phyloP scores from a whole-genome alignment of 2,329 filamentous ascomycete genomes.

The Venturia effusa region DNA sequence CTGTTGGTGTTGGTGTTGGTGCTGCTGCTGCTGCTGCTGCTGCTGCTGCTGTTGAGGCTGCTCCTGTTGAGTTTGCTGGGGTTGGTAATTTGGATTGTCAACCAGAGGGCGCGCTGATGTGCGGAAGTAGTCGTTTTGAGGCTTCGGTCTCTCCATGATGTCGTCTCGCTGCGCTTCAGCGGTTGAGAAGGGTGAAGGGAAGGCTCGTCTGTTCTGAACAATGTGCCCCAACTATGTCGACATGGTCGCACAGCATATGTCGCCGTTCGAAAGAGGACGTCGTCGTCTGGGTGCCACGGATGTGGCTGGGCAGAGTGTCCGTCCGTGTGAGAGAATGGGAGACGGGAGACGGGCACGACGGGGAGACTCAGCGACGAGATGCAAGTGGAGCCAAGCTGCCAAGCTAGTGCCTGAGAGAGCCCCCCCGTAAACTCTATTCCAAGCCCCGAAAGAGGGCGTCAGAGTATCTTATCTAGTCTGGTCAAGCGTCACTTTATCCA shows the following conservation, averaged over 20 bases:
- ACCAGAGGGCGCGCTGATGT: slow-evolving; percentile 32
- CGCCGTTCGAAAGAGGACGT: neutral
- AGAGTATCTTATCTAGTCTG: no score
- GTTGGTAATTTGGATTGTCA: slow-evolving; percentile 46
- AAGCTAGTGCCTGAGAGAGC: neutral
- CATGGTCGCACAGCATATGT: slow-evolving; percentile 1
- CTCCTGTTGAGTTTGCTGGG: slow-evolving; percentile 22
- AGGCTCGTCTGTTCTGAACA: no score
- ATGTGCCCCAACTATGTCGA: neutral
- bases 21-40: slow-evolving; percentile 24
- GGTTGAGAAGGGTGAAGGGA: neutral
- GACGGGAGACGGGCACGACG: neutral
- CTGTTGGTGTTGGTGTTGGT: slow-evolving; percentile 19
- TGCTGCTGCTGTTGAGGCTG: slow-evolving; percentile 23
- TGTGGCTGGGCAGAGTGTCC: neutral
- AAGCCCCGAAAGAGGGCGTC: neutral
- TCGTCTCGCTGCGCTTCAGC: neutral
- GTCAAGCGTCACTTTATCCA: neutral
- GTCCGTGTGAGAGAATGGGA: neutral
- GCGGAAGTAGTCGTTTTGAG: slow-evolving; percentile 27
- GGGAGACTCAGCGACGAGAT: no score
- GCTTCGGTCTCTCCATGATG: slow-evolving; percentile 26
- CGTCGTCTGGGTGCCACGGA: neutral
- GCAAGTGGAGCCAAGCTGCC: neutral
- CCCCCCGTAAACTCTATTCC: neutral